Conservation (phyloP, 768 basidiomycete genomes). For the Omphalotus guepiniiformis region DNA sequence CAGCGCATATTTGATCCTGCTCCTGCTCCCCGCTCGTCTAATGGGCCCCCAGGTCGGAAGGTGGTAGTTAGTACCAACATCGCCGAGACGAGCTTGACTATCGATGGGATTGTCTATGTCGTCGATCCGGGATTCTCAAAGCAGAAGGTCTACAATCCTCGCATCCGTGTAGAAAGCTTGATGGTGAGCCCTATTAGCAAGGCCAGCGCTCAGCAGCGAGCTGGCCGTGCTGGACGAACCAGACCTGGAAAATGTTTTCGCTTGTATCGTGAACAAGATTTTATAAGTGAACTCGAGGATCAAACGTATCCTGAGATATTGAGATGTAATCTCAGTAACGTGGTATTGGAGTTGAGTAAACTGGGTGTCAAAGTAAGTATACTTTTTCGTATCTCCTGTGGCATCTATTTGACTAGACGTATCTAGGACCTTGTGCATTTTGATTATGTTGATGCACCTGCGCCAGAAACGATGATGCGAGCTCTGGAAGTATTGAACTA, state of each 20-base stretch:
- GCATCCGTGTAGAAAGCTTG: conserved; percentile 92
- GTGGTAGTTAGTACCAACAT: conserved; percentile 96
- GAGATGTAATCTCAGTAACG: conserved; percentile 88
- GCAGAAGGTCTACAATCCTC: conserved; percentile 97
- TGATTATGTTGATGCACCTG: conserved; percentile 90
- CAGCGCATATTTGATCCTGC: conserved; percentile 95
- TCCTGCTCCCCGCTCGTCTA: conserved; percentile 54
- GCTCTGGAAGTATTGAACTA: conserved; percentile 93
- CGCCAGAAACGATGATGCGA: conserved; percentile 95
- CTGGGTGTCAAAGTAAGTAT: conserved; percentile 74
- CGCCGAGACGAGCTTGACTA: conserved; percentile 95
- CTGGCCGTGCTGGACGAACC: conserved; percentile 95
- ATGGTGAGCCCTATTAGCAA: conserved; percentile 97
- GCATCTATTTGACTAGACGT: not conserved
- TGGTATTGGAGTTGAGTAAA: conserved; percentile 91
- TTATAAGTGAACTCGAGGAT: conserved; percentile 92
- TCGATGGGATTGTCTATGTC: conserved; percentile 99
- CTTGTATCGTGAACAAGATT: conserved; percentile 95
- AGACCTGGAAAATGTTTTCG: conserved; percentile 97
- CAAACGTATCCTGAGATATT: conserved; percentile 98
- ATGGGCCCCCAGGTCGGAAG: conserved; percentile 85
- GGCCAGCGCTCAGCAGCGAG: conserved; percentile 92
- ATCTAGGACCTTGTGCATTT: conserved; percentile 76
- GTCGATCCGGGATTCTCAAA: conserved; percentile 98
- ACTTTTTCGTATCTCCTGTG: conserved; percentile 1